Base-by-base conservation (phyloP, 1,284 basidiomycete species). In the Thelephora terrestris region DNA sequence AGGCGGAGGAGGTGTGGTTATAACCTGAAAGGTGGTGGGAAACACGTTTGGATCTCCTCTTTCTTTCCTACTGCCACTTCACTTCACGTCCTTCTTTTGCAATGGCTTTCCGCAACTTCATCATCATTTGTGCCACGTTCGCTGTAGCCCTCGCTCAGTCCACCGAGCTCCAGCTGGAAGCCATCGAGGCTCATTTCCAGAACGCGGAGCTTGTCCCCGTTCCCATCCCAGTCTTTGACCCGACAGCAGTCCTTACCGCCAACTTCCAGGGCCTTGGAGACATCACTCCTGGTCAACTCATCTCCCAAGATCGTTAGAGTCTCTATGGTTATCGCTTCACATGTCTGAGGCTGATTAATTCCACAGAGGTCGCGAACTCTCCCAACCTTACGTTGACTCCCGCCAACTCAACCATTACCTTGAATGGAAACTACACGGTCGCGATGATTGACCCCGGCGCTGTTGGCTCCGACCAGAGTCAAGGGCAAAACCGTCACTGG, bases 401-500 rank as follows among this genome's bases (percentile, higher is more conserved):
- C 16, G 71, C 66, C 48, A 76, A 76, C 61, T 61, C 69, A 12
- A 69, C 71, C 29, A 65, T 67, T 24, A 48, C 61, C 5, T 57
- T 78, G 35, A 59, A 56, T 42, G 73, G 71, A 16, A 71, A 60
- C 34, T 85, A 73, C 63, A 86, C 85, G n/a, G 57, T 89, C 43
- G 67, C 73, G 32, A 82, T 89, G 79, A 74, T 79, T 34, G 86
- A 90, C 57, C 81, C 81, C 16, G 78, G 77, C 52, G 58, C 73
- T 27, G 77, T 80, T 38, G 82, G 81, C 38, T 61, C 70, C 34
- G 71, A 81, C 54, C 66, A 76, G 50, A 61, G 67, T 38, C 61
- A 64, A 9, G 76, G 74, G 18, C 75, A 78, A 53, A 85, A 78
- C 48, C 76, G 85, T 52, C 89, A 91, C 68, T 91, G 86, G 86